Percentiles rank a stretch among this genome's conserved stretches.
Evolutionary conservation across 2,329 filamentous ascomycete genomes (phyloP).

Genomic region (Venturia aucupariae): DNA sequence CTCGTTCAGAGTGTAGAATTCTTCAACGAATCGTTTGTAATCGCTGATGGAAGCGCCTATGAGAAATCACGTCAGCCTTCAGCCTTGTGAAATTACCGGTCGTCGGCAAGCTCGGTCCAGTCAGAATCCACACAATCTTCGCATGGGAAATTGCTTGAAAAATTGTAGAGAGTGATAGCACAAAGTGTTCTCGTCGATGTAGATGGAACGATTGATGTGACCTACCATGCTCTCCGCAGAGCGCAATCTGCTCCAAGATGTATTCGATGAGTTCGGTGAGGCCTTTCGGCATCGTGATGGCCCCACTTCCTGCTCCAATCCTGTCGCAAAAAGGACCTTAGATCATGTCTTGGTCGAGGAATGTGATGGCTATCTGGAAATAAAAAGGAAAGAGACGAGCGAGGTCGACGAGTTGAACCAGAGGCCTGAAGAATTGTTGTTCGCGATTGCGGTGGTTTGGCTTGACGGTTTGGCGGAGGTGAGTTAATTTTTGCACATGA

Average conservation of each 20-base stretch:
- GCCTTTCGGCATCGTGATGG: constrained; percentile 35
- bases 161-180: neutral
- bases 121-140: neutral
- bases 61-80: constrained; percentile 1
- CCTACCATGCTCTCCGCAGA: constrained; percentile 48
- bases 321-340: neutral
- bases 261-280: constrained; percentile 50
- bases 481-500: neutral
- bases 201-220: neutral
- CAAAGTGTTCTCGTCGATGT: neutral
- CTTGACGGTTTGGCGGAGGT: neutral
- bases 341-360: neutral
- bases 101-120: neutral
- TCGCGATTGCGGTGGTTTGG: neutral
- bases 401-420: neutral
- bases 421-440: neutral
- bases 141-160: neutral
- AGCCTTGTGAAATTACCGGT: neutral
- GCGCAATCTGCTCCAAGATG: constrained; percentile 49
- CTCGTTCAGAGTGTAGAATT: constrained; percentile 25
- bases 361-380: neutral
- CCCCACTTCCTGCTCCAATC: neutral
- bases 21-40: constrained; percentile 30
- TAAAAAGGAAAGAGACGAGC: no score
- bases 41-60: constrained; percentile 33